Evolutionary conservation across 1,284 basidiomycete genomes (phyloP).

Genomic region (Rhodotorula sp.): DNA sequence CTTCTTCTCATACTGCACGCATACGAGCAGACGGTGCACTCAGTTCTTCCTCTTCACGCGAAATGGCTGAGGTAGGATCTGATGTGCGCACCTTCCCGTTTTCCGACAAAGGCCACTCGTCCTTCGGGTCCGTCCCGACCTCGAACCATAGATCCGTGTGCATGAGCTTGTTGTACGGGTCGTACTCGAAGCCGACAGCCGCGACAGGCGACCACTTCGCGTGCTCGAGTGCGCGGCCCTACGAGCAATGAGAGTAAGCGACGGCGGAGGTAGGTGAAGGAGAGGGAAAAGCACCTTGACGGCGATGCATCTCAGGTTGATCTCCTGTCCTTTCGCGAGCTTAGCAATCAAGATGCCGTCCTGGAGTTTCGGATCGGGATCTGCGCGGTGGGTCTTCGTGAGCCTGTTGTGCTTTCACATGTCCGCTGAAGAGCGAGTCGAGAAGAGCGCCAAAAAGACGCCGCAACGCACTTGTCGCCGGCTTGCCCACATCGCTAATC

Average conservation of each 20-base stretch:
- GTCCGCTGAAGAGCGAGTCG: too few species aligned
- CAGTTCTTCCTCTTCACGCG: slow-evolving; percentile 60
- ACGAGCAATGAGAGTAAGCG: background rate
- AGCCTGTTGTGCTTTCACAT: background rate
- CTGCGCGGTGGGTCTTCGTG: background rate
- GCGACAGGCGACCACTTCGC: slow-evolving; percentile 98
- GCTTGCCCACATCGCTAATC: slow-evolving; percentile 48
- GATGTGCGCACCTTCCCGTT: slow-evolving; percentile 46
- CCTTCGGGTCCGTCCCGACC: slow-evolving; percentile 52
- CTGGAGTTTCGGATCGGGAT: slow-evolving; percentile 34
- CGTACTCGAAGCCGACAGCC: slow-evolving; percentile 95
- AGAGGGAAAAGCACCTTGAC: slow-evolving; percentile 66
- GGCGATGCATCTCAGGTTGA: slow-evolving; percentile 81
- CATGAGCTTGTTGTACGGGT: slow-evolving; percentile 93
- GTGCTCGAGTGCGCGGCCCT: slow-evolving; percentile 98
- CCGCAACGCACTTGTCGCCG: slow-evolving; percentile 22
- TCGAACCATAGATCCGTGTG: slow-evolving; percentile 98
- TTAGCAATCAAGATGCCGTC: slow-evolving; percentile 76
- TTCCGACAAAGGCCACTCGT: slow-evolving; percentile 41
- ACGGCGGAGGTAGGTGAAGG: too few species aligned
- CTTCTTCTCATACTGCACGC: slow-evolving; percentile 63
- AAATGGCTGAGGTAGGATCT: slow-evolving; percentile 61
- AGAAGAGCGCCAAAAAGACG: background rate
- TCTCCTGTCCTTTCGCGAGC: slow-evolving; percentile 88
- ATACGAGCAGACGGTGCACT: slow-evolving; percentile 63